phyloP scores from a whole-genome alignment of 1,139 yeast genomes.

The Suhomyces atakaporum region DNA sequence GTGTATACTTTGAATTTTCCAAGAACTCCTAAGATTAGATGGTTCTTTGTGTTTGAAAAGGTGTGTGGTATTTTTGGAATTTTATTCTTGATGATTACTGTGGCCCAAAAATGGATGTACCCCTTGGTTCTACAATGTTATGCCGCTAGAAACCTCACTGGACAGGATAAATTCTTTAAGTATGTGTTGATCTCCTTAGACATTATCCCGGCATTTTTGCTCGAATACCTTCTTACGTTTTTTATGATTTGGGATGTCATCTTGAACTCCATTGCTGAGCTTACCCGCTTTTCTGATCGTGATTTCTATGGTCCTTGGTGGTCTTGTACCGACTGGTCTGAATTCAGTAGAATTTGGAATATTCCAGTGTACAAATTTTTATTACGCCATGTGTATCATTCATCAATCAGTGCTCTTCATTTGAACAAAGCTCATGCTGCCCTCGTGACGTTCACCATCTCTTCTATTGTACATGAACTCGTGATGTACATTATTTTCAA shows the following conservation, averaged over 20 bases:
- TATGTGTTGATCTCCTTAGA: conserved; percentile 71
- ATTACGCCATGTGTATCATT: conserved; percentile 90
- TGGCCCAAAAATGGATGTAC: conserved; percentile 77
- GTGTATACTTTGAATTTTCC: conserved; percentile 83
- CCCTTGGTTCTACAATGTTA: conserved; percentile 71
- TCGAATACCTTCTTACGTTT: conserved; percentile 76
- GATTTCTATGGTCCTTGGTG: conserved; percentile 97
- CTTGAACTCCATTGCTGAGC: conserved; percentile 83
- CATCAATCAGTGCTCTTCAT: conserved; percentile 75
- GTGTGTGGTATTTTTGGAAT: conserved; percentile 83
- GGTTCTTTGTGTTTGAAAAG: conserved; percentile 71
- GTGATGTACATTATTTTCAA: conserved; percentile 90
- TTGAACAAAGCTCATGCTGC: conserved; percentile 71
- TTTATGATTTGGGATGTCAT: conserved; percentile 95
- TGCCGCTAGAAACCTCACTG: conserved; percentile 45
- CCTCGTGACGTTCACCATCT: conserved; percentile 75
- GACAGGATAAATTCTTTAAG: conserved; percentile 45
- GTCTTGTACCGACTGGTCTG: conserved; percentile 94
- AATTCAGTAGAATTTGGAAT: conserved; percentile 93
- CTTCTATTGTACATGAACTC: conserved; percentile 83
- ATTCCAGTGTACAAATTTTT: conserved; percentile 91
- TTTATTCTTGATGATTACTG: conserved; percentile 74
- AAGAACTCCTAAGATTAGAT: conserved; percentile 66
- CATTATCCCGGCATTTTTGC: conserved; percentile 74
- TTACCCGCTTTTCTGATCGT: conserved; percentile 83